Evolutionary conservation across 2,329 filamentous ascomycete species (phyloP), one percentile per base, ranked within the genome.

Genomic region (Aspergillus pseudonomiae): DNA sequence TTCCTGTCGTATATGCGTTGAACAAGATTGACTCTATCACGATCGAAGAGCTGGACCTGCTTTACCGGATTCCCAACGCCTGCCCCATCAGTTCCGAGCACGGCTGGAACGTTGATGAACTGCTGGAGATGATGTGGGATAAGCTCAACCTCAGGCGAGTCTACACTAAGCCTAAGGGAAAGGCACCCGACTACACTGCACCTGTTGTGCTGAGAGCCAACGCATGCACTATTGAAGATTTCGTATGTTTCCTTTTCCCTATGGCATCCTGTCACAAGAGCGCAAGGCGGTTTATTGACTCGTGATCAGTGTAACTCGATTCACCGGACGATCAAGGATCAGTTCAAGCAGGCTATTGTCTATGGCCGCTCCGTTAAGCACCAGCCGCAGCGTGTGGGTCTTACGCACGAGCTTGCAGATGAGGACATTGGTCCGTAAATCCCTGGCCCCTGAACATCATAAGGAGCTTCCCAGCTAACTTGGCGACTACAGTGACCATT

Each of bases 1-100:
- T 99, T 69, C 95, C 95, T n/a, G 95, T 98, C 68, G 92, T 99
- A 60, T 99, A 99, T 81, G 95, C 96, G 48, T 86, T 99, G 73
- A 99, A 99, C 87, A 99, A 99, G 84, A 99, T 99, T 71, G 95
- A 99, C 80, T 89, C 94, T 61, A 98, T 99, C 77, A 94, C 92
- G 58, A 98, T 99, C 71, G 94, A 99, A 80, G 95, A 99, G 80
- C 85, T 99, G 65, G 95, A 99, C 80, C 83, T 99, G 65, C 85
- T 99, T 32, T 98, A 99, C 81, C 90, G 94, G 48, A 99, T 99
- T 70, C 95, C 95, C 56, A 96, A 98, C 77, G 93, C 95, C 16
- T 95, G 95, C 64, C 95, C 95, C 32, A 98, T 99, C 81, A 97
- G 94, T 77, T 95, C 94, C 36, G 95, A 99, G 81, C 91, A 94